Percentiles rank a stretch among this genome's conserved stretches.
Evolutionary conservation across 2,329 filamentous ascomycete genomes (phyloP).

Genomic region (Xylariaceae sp.): DNA sequence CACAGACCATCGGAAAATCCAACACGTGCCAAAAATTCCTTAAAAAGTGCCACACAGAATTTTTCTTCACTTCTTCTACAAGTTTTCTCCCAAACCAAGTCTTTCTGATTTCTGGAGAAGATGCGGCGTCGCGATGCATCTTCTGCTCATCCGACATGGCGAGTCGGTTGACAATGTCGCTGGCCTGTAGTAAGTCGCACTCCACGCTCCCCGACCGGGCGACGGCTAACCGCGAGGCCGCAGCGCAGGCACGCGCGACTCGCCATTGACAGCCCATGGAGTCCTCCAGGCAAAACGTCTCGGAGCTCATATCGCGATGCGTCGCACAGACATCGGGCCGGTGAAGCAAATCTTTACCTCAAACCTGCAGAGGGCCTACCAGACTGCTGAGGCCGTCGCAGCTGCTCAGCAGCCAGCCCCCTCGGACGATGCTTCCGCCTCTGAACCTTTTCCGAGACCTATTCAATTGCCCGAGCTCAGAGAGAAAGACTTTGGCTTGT

Average conservation of each 20-base stretch:
- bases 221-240: no score
- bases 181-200: slow-evolving; percentile 63
- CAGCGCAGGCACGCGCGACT: slow-evolving; percentile 75
- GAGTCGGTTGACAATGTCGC: slow-evolving; percentile 88
- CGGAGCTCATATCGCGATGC: slow-evolving; percentile 50
- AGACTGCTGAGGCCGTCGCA: slow-evolving; percentile 61
- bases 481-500: slow-evolving; percentile 68
- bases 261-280: slow-evolving; percentile 73
- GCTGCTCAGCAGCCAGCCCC: slow-evolving; percentile 37
- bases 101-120: slow-evolving; percentile 5
- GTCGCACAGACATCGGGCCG: slow-evolving; percentile 16
- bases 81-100: no score
- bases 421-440: not conserved
- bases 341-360: slow-evolving; percentile 69
- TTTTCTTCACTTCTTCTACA: no score
- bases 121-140: slow-evolving; percentile 31
- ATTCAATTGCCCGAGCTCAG: slow-evolving; percentile 45
- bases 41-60: no score
- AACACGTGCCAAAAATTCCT: no score
- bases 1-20: no score
- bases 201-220: no score
- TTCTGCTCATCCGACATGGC: slow-evolving; percentile 78
- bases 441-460: no score
- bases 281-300: slow-evolving; percentile 69
- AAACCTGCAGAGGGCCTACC: slow-evolving; percentile 64